These are phyloP conservation scores for Microbotryum lychnidis-dioicae DNA, from an alignment of 1,284 basidiomycete genomes.

Conservation along the genomic window DNA sequence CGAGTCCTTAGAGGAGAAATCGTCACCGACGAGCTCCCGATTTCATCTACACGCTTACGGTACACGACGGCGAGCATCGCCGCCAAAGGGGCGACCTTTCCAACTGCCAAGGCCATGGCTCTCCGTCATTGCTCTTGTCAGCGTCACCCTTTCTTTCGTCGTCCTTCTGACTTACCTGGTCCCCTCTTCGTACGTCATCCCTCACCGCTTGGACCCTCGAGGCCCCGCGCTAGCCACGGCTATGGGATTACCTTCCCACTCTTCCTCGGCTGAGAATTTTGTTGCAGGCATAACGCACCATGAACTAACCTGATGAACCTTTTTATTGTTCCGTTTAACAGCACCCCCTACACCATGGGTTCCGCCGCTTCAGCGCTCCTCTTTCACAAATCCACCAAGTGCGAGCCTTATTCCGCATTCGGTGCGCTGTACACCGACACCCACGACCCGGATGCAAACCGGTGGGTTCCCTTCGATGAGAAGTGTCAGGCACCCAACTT, in stretches of 20 bases:
- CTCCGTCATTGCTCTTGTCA: slow-evolving; percentile 11
- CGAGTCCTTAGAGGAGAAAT: slow-evolving; percentile 6
- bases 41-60: neutral
- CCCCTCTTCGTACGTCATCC: slow-evolving; percentile 7
- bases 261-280: no score
- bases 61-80: neutral
- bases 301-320: no score
- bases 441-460: slow-evolving; percentile 31
- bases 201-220: no score
- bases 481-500: slow-evolving; percentile 19
- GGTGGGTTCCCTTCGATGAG: slow-evolving; percentile 30
- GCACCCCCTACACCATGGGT: no score
- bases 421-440: slow-evolving; percentile 32
- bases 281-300: no score
- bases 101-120: slow-evolving; percentile 18
- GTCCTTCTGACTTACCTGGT: slow-evolving; percentile 20
- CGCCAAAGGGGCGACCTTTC: slow-evolving; percentile 12
- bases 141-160: slow-evolving; percentile 13
- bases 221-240: neutral
- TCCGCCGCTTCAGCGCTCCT: no score
- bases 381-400: neutral
- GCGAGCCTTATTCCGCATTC: slow-evolving; percentile 31
- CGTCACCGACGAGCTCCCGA: neutral
- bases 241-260: no score
- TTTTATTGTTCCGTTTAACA: no score